Conservation (phyloP, 2,329 filamentous ascomycete species). For the Magnaporthiopsis poae region DNA sequence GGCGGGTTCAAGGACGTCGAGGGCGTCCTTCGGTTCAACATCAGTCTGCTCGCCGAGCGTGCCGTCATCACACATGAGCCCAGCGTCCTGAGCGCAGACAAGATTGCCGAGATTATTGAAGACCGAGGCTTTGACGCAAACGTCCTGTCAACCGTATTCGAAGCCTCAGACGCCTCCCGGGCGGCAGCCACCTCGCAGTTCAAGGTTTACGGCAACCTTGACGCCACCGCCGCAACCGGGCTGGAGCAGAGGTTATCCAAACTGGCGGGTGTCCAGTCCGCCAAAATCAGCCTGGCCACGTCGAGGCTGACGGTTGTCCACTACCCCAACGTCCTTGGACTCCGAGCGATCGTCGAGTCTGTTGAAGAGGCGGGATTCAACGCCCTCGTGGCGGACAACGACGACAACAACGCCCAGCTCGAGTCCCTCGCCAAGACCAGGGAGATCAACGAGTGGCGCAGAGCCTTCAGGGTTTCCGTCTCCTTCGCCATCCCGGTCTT, state of each 20-base stretch:
- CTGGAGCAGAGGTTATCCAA: conserved; percentile 60
- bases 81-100: conserved; percentile 56
- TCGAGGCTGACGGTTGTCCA: conserved; percentile 67
- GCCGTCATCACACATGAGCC: conserved; percentile 80
- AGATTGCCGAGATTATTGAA: conserved; percentile 75
- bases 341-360: conserved; percentile 71
- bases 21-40: conserved; percentile 81
- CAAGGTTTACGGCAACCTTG: conserved; percentile 71
- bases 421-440: conserved; percentile 93
- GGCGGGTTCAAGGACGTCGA: conserved; percentile 66
- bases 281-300: conserved; percentile 61
- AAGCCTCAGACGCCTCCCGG: conserved; percentile 43
- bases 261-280: conserved; percentile 64
- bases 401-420: conserved; percentile 93
- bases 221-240: conserved; percentile 59
- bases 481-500: conserved; percentile 85
- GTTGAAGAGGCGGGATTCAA: conserved; percentile 80
- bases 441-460: conserved; percentile 87
- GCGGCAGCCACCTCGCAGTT: conserved; percentile 59
- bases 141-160: conserved; percentile 65
- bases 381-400: conserved; percentile 76
- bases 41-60: conserved; percentile 84
- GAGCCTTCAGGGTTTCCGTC: conserved; percentile 66
- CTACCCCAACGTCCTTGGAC: conserved; percentile 59
- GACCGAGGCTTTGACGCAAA: conserved; percentile 81